Percentiles rank a stretch among this genome's conserved stretches.
Evolutionary conservation across 148 eudicot species (phyloP).

Genomic region (Oxyria digyna): DNA sequence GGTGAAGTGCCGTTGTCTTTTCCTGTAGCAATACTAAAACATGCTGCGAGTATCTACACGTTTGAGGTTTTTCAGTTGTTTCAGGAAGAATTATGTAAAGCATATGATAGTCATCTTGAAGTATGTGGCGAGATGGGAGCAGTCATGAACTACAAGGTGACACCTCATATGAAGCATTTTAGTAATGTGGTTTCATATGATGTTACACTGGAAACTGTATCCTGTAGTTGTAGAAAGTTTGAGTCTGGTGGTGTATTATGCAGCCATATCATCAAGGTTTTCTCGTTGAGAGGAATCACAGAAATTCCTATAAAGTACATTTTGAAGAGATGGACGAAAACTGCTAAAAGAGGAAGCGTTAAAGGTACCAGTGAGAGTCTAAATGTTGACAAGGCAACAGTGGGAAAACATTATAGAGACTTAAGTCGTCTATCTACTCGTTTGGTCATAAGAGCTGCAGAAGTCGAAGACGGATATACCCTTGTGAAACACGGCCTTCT

Average conservation of each 20-base stretch:
- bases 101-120: neutral
- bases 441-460: constrained; percentile 1
- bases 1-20: constrained; percentile 39
- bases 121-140: constrained; percentile 1
- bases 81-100: constrained; percentile 14
- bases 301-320: constrained; percentile 79
- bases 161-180: neutral
- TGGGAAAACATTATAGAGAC: neutral
- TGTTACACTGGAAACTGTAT: neutral
- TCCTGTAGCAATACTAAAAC: constrained; percentile 51
- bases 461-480: neutral
- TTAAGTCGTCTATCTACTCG: neutral
- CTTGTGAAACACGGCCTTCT: neutral
- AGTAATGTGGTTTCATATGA: neutral
- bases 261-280: constrained; percentile 78
- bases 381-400: neutral
- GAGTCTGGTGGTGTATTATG: constrained; percentile 83
- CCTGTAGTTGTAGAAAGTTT: constrained; percentile 80
- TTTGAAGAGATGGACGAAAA: constrained; percentile 79
- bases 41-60: constrained; percentile 56
- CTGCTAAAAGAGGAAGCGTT: constrained; percentile 38
- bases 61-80: constrained; percentile 48
- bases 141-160: neutral
- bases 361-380: neutral
- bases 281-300: constrained; percentile 68